These are phyloP conservation scores for Spatholobus suberectus DNA, from an alignment of 306 rosid species.

Conservation along the genomic window DNA sequence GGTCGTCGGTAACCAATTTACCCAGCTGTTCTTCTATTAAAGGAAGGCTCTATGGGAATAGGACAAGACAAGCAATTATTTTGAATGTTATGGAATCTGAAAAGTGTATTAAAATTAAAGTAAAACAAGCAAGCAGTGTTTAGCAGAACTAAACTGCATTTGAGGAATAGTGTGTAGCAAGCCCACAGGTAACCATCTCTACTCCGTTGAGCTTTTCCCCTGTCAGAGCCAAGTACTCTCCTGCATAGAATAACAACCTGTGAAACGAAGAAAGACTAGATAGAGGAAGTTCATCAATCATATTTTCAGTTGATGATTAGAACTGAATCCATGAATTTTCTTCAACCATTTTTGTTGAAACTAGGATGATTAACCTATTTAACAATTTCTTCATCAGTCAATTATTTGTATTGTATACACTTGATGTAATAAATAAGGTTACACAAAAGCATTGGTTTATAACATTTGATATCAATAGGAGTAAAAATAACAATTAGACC, in stretches of 20 bases:
- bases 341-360: slow-evolving; percentile 10
- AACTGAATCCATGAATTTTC: slow-evolving; percentile 26
- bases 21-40: slow-evolving; percentile 81
- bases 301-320: slow-evolving; percentile 1
- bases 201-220: slow-evolving; percentile 83
- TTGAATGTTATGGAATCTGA: slow-evolving; percentile 4
- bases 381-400: slow-evolving; percentile 8
- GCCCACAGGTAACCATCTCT: slow-evolving; percentile 89
- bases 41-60: slow-evolving; percentile 67
- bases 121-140: slow-evolving; percentile 25
- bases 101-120: slow-evolving; percentile 3
- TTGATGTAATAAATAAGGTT: neutral
- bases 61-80: slow-evolving; percentile 37
- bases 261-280: slow-evolving; percentile 21
- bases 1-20: slow-evolving; percentile 85
- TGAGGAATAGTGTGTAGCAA: slow-evolving; percentile 86
- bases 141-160: slow-evolving; percentile 64
- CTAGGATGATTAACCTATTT: slow-evolving; percentile 19
- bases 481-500: neutral
- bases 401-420: neutral
- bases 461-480: slow-evolving; percentile 5
- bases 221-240: slow-evolving; percentile 92
- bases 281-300: neutral
- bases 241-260: slow-evolving; percentile 50
- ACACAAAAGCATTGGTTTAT: neutral